Evolutionary conservation across 257 asterid genomes (phyloP), one percentile per base, ranked within the genome.

Genomic region (Primulina eburnea): DNA sequence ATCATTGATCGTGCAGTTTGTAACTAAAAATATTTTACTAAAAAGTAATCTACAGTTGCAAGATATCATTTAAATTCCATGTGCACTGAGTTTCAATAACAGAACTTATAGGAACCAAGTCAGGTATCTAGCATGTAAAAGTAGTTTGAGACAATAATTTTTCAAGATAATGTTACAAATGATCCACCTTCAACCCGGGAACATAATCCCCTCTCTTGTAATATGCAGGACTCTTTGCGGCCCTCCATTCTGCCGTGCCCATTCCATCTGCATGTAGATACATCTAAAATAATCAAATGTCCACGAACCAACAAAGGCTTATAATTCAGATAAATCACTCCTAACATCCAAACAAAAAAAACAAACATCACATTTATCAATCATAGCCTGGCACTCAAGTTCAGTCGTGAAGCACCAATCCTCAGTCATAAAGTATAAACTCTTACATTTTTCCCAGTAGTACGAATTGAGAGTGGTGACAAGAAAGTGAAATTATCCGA

Each of bases 201-300:
- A 85, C 99, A 82, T 90, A 93, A 81, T 93, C 99, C 69, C 99
- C 99, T 85, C 99, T 89, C 88, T 93, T 93, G 86, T 90, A 93
- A 78, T 93, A 90, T 58, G 99, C 73, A 3, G 99, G 96, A 77
- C 95, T 90, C 82, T 93, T 93, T 8, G 99, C 97, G 35, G 99
- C 95, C 81, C 97, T 90, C 99, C 99, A 93, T 73, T 89, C 97
- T 72, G 99, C 99, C 21, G 97, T 93, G 32, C 99, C 99, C 99
- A 93, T 93, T 68, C 99, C 99, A 82, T 93, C 99, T 93, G 86
- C 75, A 52, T 40, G 64, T 75, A 71, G 69, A 70, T 56, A 37
- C 72, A 58, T 47, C 68, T 37, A 24, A 60, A 64, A 63, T 53
- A 71, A 65, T 65, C 37, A 76, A 66, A 55, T 62, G 67, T 55